A percentile compares a stretch with the other conserved stretches of the same genome.
Evolutionary conservation across 2,329 filamentous ascomycete genomes (phyloP).

Genomic region (Coniochaeta sp.): DNA sequence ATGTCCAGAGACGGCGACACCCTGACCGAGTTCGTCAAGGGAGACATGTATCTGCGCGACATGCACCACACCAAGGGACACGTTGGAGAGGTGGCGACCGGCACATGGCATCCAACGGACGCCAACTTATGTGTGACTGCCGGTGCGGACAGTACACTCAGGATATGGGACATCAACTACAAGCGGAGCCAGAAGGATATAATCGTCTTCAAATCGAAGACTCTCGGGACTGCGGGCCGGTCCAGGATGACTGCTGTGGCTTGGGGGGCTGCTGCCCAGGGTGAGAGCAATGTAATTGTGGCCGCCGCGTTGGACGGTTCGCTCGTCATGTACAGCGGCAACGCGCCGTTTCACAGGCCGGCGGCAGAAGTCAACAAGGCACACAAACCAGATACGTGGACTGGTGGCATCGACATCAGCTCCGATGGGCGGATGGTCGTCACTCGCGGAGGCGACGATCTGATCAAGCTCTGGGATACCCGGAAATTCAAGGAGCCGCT

Average conservation of each 20-base stretch:
- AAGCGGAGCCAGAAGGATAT: slow-evolving; percentile 86
- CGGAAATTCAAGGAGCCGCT: slow-evolving; percentile 91
- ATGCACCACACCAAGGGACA: slow-evolving; percentile 98
- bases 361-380: slow-evolving; percentile 78
- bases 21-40: slow-evolving; percentile 85
- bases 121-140: slow-evolving; percentile 82
- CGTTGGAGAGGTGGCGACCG: slow-evolving; percentile 82
- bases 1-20: slow-evolving; percentile 83
- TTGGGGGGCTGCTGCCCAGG: slow-evolving; percentile 73
- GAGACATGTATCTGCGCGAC: slow-evolving; percentile 95
- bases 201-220: slow-evolving; percentile 90
- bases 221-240: slow-evolving; percentile 79
- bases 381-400: slow-evolving; percentile 80
- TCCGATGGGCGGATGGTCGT: slow-evolving; percentile 84
- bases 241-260: slow-evolving; percentile 90
- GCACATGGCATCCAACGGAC: slow-evolving; percentile 85
- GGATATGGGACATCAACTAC: slow-evolving; percentile 96
- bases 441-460: slow-evolving; percentile 82
- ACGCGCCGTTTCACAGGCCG: slow-evolving; percentile 78
- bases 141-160: slow-evolving; percentile 87
- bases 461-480: slow-evolving; percentile 95
- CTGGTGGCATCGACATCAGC: slow-evolving; percentile 84
- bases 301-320: slow-evolving; percentile 83
- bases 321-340: slow-evolving; percentile 84
- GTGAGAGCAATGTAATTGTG: slow-evolving; percentile 72